Base-by-base conservation (phyloP, 306 rosid genomes). In the Cicer bijugum region DNA sequence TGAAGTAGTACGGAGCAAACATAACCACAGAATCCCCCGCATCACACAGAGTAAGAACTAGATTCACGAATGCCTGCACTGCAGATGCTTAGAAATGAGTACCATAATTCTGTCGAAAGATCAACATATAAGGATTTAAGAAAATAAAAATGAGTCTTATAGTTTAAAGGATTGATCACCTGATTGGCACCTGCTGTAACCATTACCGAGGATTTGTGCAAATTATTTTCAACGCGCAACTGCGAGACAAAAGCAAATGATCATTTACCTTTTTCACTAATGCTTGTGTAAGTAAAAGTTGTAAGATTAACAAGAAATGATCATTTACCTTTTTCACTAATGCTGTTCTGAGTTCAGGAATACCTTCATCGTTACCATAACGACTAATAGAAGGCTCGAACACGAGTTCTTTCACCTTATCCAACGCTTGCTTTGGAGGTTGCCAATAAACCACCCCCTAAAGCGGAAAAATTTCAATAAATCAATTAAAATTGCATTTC, bases 171-270 rank as follows among this genome's bases (percentile, higher is more conserved):
- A 75, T 58, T 71, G 45, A 61, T 84, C 86, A 94, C 99, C 99
- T 95, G 99, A 89, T 95, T 95, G 58, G 99, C 99, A 68, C 99
- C 99, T 40, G 97, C 86, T 15, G 99, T 95, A 72, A 95, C 97
- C 99, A 95, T 95, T 74, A 95, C 99, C 0, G 97, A 87, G 55
- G 99, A 95, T 75, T 90, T 91, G 82, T 43, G 73, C 83, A 95
- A 67, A 58, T 91, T 91, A 64, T 95, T 95, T 84, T 95, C 99
- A 42, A 55, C 17, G 40, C 72, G 82, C 81, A 95, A 75, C 99
- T 95, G 89, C 87, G 77, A 79, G 82, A 64, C 23, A 44, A 80
- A 83, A 46, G 35, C 61, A 28, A 70, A 8, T 14, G 6, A 58
- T 3, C 3, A 20, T 78, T 79, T 79, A 94, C 99, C 95, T 94